phyloP scores from a whole-genome alignment of 257 asterid species.

The Lavandula angustifolia region DNA sequence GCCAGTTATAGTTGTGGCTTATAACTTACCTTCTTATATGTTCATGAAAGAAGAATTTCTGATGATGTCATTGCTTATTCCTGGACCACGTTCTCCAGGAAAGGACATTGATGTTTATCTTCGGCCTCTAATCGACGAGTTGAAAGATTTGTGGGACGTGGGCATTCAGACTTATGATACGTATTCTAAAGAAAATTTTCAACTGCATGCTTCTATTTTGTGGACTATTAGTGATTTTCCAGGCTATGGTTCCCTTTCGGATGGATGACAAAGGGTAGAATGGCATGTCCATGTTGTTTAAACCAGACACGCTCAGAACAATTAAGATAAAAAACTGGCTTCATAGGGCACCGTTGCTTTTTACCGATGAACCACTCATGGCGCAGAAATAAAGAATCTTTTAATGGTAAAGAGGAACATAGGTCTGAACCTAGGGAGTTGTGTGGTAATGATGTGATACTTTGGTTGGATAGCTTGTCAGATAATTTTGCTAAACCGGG shows the following conservation, averaged over 20 bases:
- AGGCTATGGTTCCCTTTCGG: constrained; percentile 8
- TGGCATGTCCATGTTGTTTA: constrained; percentile 15
- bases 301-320: neutral
- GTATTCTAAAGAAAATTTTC: neutral
- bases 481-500: neutral
- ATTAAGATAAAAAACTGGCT: neutral
- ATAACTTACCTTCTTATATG: too few species aligned
- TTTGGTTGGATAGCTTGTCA: neutral
- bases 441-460: neutral
- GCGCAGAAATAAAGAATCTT: constrained; percentile 9
- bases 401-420: constrained; percentile 13
- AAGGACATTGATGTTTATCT: too few species aligned
- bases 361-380: neutral
- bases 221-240: neutral
- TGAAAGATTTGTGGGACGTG: too few species aligned
- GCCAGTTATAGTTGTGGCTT: neutral
- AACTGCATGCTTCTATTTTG: neutral
- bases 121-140: too few species aligned
- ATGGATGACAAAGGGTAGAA: neutral
- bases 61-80: too few species aligned
- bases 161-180: too few species aligned
- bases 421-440: neutral
- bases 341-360: neutral
- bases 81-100: too few species aligned
- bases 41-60: too few species aligned